A percentile compares a stretch with the other conserved stretches of the same genome.
phyloP scores from a whole-genome alignment of 306 rosid species.

The Begonia peltatifolia region DNA sequence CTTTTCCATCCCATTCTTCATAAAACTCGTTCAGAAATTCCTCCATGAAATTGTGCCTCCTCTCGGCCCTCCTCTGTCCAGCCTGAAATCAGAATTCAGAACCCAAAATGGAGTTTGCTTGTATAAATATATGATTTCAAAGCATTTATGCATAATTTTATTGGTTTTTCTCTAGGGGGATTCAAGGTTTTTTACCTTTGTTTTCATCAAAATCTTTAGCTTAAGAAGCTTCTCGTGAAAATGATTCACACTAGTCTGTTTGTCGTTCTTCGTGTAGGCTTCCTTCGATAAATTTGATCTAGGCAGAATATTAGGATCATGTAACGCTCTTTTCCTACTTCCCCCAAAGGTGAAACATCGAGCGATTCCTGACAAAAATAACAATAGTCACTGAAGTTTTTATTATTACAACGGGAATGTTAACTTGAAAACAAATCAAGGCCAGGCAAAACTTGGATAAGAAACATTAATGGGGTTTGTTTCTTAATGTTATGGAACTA shows the following conservation, averaged over 20 bases:
- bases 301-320: conserved; percentile 59
- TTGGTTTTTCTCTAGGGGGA: too few species aligned
- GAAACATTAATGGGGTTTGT: not conserved
- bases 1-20: conserved; percentile 64
- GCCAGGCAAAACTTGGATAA: not conserved
- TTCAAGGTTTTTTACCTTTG: conserved; percentile 32
- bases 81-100: conserved; percentile 39
- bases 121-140: not conserved
- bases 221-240: conserved; percentile 89
- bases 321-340: conserved; percentile 52
- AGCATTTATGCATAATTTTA: not conserved
- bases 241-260: conserved; percentile 76
- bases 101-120: not conserved
- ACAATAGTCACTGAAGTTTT: too few species aligned
- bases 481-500: not conserved
- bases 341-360: conserved; percentile 95
- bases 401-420: too few species aligned
- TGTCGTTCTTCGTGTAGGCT: conserved; percentile 54
- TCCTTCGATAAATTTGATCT: conserved; percentile 50
- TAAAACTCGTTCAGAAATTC: conserved; percentile 70
- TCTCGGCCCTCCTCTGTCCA: conserved; percentile 78
- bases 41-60: conserved; percentile 79
- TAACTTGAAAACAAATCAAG: not conserved
- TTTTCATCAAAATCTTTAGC: conserved; percentile 89
- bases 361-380: conserved; percentile 45